phyloP scores from a whole-genome alignment of 1,139 yeast genomes.

The Wickerhamomyces sp. region DNA sequence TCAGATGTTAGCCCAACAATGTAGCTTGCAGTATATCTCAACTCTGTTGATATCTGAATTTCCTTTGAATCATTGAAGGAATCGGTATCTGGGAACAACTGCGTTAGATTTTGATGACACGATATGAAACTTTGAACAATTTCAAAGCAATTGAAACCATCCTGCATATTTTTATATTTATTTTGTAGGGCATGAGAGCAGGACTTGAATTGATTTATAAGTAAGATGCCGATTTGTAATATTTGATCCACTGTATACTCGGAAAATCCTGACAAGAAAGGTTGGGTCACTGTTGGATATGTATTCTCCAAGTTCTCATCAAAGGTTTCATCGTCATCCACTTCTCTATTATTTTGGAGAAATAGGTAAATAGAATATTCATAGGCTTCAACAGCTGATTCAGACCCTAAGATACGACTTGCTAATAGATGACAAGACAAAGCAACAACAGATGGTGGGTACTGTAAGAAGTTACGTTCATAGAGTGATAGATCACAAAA shows the following conservation, averaged over 20 bases:
- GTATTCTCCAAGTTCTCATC: slow-evolving; percentile 29
- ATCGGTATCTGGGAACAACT: slow-evolving; percentile 15
- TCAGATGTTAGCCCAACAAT: slow-evolving; percentile 15
- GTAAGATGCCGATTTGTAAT: slow-evolving; percentile 40
- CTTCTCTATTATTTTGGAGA: slow-evolving; percentile 12
- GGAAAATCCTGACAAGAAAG: slow-evolving; percentile 51
- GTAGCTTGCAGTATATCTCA: slow-evolving; percentile 12
- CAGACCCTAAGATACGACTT: slow-evolving; percentile 51
- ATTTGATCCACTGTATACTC: slow-evolving; percentile 36
- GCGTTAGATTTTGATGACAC: slow-evolving; percentile 5
- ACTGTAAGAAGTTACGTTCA: slow-evolving; percentile 59
- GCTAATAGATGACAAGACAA: slow-evolving; percentile 69
- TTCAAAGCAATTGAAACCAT: slow-evolving; percentile 10
- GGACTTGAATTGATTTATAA: slow-evolving; percentile 40
- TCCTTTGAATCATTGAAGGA: slow-evolving; percentile 13
- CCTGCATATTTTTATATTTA: slow-evolving; percentile 37
- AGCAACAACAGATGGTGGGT: slow-evolving; percentile 61
- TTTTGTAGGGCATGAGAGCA: slow-evolving; percentile 53
- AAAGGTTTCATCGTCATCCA: slow-evolving; percentile 22
- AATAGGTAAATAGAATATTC: slow-evolving; percentile 13
- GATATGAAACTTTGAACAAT: slow-evolving; percentile 6
- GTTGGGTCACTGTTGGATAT: slow-evolving; percentile 40
- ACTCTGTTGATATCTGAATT: slow-evolving; percentile 7
- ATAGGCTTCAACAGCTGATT: slow-evolving; percentile 27
- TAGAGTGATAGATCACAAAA: slow-evolving; percentile 75